Evolutionary conservation across 1,284 basidiomycete species (phyloP).

Genomic region (Nidula niveotomentosa): DNA sequence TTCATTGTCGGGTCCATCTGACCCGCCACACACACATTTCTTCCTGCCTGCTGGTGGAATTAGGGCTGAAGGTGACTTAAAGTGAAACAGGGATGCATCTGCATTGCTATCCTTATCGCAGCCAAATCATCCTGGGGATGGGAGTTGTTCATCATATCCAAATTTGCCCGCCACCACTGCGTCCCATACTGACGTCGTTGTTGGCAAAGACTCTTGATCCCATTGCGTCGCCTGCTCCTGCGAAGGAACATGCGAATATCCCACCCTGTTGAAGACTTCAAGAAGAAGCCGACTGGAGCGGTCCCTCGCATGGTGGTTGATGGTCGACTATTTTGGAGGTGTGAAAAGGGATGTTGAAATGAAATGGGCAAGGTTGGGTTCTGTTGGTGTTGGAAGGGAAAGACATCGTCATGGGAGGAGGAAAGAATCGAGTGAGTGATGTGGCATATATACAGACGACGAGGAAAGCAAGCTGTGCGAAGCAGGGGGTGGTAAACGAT

Average conservation of each 20-base stretch:
- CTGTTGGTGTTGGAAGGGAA: background rate
- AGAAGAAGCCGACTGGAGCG: background rate
- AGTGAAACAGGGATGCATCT: no score
- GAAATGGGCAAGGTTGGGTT: background rate
- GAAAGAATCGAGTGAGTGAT: constrained; percentile 8
- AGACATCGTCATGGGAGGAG: background rate
- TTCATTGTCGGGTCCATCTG: no score
- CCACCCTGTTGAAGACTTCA: background rate
- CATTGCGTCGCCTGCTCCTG: background rate
- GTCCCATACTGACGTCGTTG: no score
- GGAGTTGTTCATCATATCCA: no score
- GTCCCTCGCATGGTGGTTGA: background rate
- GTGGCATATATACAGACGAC: constrained; percentile 2
- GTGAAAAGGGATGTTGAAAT: background rate
- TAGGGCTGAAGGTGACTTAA: background rate
- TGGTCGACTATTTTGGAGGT: background rate
- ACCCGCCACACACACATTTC: no score
- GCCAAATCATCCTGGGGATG: no score
- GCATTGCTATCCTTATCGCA: no score
- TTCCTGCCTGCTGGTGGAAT: background rate
- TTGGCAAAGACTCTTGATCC: background rate
- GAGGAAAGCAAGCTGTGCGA: no score
- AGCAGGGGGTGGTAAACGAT: no score
- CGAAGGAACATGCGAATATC: background rate
- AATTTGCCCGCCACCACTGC: no score